These are phyloP conservation scores for Phytophthora pistaciae DNA, from an alignment of 352 stramenopile species.

Conservation along the genomic window DNA sequence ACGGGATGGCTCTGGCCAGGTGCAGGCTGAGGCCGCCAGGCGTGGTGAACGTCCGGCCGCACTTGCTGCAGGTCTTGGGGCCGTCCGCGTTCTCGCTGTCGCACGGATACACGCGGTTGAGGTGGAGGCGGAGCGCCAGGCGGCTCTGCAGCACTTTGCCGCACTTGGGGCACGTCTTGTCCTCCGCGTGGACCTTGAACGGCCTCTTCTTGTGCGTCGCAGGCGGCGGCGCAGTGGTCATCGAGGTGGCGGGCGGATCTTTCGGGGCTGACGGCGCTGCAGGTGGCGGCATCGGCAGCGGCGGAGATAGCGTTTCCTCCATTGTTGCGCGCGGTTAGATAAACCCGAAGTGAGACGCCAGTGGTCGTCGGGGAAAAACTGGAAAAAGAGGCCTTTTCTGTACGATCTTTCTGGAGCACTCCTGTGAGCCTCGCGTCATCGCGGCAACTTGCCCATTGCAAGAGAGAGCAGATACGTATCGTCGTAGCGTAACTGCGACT, in stretches of 20 bases:
- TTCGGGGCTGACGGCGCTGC: not conserved
- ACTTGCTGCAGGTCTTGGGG: constrained; percentile 14
- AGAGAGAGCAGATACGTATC: not conserved
- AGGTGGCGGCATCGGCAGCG: not conserved
- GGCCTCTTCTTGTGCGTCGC: not conserved
- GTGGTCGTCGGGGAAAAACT: not conserved
- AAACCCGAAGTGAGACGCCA: not conserved
- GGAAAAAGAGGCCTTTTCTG: not conserved
- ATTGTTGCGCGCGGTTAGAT: not conserved
- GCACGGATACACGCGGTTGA: constrained; percentile 15
- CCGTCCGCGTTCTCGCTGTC: not conserved
- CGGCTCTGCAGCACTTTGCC: constrained; percentile 19
- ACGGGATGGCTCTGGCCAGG: constrained; percentile 2
- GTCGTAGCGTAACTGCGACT: no score
- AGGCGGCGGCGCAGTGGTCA: not conserved
- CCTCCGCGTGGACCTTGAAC: not conserved
- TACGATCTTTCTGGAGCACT: not conserved
- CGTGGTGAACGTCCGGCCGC: constrained; percentile 6
- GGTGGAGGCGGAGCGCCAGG: constrained; percentile 3
- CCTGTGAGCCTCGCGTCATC: not conserved
- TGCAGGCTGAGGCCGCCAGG: not conserved
- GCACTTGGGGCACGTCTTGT: constrained; percentile 16
- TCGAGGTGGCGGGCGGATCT: not conserved
- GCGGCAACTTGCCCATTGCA: not conserved
- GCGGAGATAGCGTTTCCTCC: not conserved